phyloP scores from a whole-genome alignment of 345 rosid genomes.

The Noccaea bulbosa region DNA sequence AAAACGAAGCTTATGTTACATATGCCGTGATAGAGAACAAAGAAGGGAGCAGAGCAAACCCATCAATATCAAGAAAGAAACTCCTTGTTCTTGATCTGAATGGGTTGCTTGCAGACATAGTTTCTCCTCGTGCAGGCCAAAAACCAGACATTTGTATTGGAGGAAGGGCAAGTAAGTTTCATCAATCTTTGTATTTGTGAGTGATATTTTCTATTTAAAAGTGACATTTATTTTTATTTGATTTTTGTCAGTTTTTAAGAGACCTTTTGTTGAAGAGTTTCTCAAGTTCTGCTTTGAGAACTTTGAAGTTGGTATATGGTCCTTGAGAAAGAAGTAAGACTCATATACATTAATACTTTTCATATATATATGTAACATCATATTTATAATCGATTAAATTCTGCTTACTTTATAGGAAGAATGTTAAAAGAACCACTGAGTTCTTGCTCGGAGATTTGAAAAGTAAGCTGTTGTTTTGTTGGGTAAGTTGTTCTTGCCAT shows the following conservation, averaged over 20 bases:
- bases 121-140: slow-evolving; percentile 48
- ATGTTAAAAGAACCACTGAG: neutral
- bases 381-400: neutral
- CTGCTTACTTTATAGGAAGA: neutral
- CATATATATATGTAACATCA: too few relatives aligned
- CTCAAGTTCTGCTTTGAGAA: slow-evolving; percentile 54
- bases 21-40: neutral
- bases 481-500: slow-evolving; percentile 4
- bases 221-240: too few relatives aligned
- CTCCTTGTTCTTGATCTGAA: slow-evolving; percentile 81
- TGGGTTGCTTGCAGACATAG: slow-evolving; percentile 75
- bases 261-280: slow-evolving; percentile 50
- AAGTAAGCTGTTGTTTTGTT: neutral
- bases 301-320: slow-evolving; percentile 56
- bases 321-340: neutral
- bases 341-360: neutral
- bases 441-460: neutral
- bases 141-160: slow-evolving; percentile 49
- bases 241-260: slow-evolving; percentile 16
- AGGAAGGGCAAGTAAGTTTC: neutral
- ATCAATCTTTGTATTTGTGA: too few relatives aligned
- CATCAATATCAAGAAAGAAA: slow-evolving; percentile 43
- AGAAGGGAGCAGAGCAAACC: neutral
- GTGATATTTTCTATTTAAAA: too few relatives aligned
- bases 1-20: neutral